Evolutionary conservation across 352 stramenopile species (phyloP), one percentile per base, ranked within the genome.

Genomic region (Phytophthora pini): DNA sequence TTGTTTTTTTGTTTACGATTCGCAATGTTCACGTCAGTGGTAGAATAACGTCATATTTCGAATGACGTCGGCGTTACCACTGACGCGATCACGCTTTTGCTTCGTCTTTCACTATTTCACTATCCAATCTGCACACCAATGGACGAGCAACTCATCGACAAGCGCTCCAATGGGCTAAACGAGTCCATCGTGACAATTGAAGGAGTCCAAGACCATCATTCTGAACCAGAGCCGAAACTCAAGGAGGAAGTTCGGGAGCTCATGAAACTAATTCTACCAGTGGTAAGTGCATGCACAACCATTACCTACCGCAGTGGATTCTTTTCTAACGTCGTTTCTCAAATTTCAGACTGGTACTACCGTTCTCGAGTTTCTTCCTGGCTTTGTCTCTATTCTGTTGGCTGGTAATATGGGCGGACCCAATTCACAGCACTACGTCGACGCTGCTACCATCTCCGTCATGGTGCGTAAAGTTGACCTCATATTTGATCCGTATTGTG

Each of bases 371-470:
- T 84, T 79, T 46, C 60, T 72, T 0, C 63, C 61, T 0, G 65
- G 68, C 13, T 67, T 84, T 22, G 77, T 76, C 4, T 81, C 70
- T 38, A 72, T 86, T 31, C 61, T 84, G 13, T 56, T 91, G 24
- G 76, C 82, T 1, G 80, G 80, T n/a, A 80, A 86, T 64, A 86
- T 89, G 67, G 64, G 80, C 24, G 83, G 66, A 15, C 65, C 74
- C 0, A 40, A 79, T 13, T 65, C 72, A 8, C 83, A 89, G 36
- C 66, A 83, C 29, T 89, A 84, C 57, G 78, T 91, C 6, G 78
- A 88, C 53, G 76, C 76, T 6, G 62, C 69, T 4, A 76, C 77
- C 27, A 65, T 89, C 11, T 89, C 80, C 10, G 73, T 57, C 31
- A 85, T 84, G 79, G 69, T 80, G 60, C 8, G 64, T 56, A n/a